Conservation (phyloP, 1,284 basidiomycete genomes). For the Puccinia triticina region DNA sequence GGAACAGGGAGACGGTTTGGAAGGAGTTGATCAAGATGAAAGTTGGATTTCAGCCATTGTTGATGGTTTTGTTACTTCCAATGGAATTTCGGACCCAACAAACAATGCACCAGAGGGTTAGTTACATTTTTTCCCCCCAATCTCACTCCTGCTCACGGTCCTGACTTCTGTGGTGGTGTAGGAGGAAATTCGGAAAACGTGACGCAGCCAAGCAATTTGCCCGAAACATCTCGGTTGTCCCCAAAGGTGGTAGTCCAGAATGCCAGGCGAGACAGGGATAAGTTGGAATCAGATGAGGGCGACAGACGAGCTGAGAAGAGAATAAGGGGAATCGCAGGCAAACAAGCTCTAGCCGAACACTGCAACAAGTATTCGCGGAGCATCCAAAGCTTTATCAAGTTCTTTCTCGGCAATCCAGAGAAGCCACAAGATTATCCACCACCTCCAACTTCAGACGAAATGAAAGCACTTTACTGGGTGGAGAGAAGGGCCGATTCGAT, state of each 20-base stretch:
- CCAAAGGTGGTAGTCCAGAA: not conserved
- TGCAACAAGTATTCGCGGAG: too few species aligned
- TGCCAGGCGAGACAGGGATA: not conserved
- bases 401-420: not conserved
- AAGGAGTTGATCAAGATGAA: not conserved
- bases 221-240: not conserved
- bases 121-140: too few species aligned
- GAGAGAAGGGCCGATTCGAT: not conserved
- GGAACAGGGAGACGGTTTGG: too few species aligned
- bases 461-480: not conserved
- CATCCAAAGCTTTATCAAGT: too few species aligned
- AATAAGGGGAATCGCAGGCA: not conserved
- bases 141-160: too few species aligned
- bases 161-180: not conserved
- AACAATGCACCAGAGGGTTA: too few species aligned
- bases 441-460: not conserved
- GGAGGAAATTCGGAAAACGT: not conserved
- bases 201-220: not conserved
- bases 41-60: not conserved
- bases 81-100: not conserved
- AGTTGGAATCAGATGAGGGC: not conserved
- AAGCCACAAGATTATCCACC: slow-evolving; percentile 1
- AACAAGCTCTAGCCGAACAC: too few species aligned
- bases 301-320: not conserved
- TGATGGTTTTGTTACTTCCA: not conserved